phyloP scores from a whole-genome alignment of 257 asterid species.

The Penstemon newberryi region DNA sequence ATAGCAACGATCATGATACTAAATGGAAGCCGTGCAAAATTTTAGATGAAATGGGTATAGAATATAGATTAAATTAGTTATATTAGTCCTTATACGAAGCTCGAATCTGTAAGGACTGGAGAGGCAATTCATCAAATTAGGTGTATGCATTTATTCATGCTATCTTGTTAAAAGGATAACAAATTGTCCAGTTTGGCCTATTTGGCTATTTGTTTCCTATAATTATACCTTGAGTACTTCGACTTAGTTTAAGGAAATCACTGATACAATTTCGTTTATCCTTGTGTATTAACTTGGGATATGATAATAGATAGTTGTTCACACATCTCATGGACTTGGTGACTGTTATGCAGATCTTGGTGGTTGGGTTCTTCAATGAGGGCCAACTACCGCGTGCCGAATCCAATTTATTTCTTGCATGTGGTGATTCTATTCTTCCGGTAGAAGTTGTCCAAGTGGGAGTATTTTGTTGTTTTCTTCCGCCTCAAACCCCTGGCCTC shows the following conservation, averaged over 20 bases:
- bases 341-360: constrained; percentile 65
- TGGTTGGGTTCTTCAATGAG: constrained; percentile 64
- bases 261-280: background rate
- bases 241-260: background rate
- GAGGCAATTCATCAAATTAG: constrained; percentile 9
- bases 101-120: constrained; percentile 8
- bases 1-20: background rate
- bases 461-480: constrained; percentile 66
- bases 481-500: constrained; percentile 71
- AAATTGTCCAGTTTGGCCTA: constrained; percentile 13
- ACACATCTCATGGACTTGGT: constrained; percentile 23
- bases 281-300: constrained; percentile 1
- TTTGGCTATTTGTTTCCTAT: background rate
- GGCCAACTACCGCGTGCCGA: constrained; percentile 43
- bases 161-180: background rate
- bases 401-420: constrained; percentile 56
- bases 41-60: constrained; percentile 4
- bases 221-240: background rate
- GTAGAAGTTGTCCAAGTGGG: constrained; percentile 71
- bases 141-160: constrained; percentile 8
- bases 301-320: background rate
- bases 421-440: constrained; percentile 65
- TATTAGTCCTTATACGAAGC: constrained; percentile 1
- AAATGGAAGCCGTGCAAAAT: constrained; percentile 13
- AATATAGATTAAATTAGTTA: constrained; percentile 8